Conservation (phyloP, 2,329 filamentous ascomycete species). For the Alternaria triticina region DNA sequence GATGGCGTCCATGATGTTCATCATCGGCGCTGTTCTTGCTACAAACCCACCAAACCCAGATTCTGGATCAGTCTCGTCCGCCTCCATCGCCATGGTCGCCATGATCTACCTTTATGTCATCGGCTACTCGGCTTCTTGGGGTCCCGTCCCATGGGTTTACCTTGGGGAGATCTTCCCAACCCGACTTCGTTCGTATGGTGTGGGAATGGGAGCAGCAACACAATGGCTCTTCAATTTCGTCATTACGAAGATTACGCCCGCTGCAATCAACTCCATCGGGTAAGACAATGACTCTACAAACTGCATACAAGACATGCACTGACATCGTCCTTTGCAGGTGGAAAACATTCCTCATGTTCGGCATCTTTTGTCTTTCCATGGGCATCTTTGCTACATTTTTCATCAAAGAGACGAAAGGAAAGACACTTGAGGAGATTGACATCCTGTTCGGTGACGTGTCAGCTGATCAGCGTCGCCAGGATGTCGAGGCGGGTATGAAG, state of each 20-base stretch:
- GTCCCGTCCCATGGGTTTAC: slow-evolving; percentile 77
- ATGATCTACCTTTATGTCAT: slow-evolving; percentile 79
- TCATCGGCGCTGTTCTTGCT: slow-evolving; percentile 65
- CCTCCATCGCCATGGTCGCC: slow-evolving; percentile 67
- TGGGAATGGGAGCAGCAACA: slow-evolving; percentile 72
- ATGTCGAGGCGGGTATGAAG: slow-evolving; percentile 8
- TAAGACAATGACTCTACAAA: not conserved
- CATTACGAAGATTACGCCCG: slow-evolving; percentile 67
- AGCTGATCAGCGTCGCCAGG: slow-evolving; percentile 2
- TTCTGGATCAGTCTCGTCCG: slow-evolving; percentile 47
- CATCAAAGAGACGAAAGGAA: slow-evolving; percentile 52
- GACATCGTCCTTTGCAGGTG: slow-evolving; percentile 49
- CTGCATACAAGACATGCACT: slow-evolving; percentile 47
- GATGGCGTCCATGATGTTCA: slow-evolving; percentile 70
- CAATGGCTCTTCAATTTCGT: slow-evolving; percentile 79
- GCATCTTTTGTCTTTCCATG: slow-evolving; percentile 54
- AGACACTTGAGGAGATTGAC: slow-evolving; percentile 57
- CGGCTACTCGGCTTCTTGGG: slow-evolving; percentile 74
- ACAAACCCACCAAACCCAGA: slow-evolving; percentile 44
- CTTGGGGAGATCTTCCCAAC: slow-evolving; percentile 77
- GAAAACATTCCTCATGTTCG: slow-evolving; percentile 56
- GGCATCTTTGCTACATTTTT: slow-evolving; percentile 55
- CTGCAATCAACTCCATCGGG: slow-evolving; percentile 50
- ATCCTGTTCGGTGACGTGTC: slow-evolving; percentile 49
- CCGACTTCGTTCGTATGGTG: slow-evolving; percentile 68